phyloP scores from a whole-genome alignment of 1,139 yeast species.

The Wickerhamomyces sp. region DNA sequence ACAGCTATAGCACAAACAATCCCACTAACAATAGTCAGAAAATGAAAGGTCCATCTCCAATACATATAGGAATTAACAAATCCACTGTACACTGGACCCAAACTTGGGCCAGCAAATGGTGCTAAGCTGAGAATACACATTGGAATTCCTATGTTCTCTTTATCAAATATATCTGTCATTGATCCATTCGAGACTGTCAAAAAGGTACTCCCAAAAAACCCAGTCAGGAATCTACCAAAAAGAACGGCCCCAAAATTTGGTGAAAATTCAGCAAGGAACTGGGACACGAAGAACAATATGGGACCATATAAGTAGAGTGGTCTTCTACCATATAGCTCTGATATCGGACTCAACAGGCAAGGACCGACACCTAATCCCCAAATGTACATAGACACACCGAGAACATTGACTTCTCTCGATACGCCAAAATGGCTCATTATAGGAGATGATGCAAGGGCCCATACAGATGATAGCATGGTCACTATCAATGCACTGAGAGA shows the following conservation, averaged over 20 bases:
- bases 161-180: slow-evolving; percentile 58
- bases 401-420: slow-evolving; percentile 52
- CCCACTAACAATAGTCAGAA: slow-evolving; percentile 62
- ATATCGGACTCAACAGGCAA: slow-evolving; percentile 69
- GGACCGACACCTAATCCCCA: slow-evolving; percentile 79
- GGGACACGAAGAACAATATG: slow-evolving; percentile 51
- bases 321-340: slow-evolving; percentile 74
- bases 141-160: slow-evolving; percentile 58
- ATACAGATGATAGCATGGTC: slow-evolving; percentile 52
- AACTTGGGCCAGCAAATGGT: slow-evolving; percentile 71
- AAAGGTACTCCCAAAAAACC: slow-evolving; percentile 66
- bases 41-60: slow-evolving; percentile 58
- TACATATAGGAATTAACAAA: slow-evolving; percentile 47
- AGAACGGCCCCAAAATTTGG: slow-evolving; percentile 56
- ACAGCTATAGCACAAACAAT: slow-evolving; percentile 43
- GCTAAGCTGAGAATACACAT: slow-evolving; percentile 67
- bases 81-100: slow-evolving; percentile 68
- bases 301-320: slow-evolving; percentile 60
- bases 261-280: slow-evolving; percentile 63
- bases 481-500: slow-evolving; percentile 41
- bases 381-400: slow-evolving; percentile 64
- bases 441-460: slow-evolving; percentile 47
- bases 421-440: slow-evolving; percentile 45
- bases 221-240: slow-evolving; percentile 62
- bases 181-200: slow-evolving; percentile 79